These are phyloP conservation scores for Blastocystis sp. DNA, from an alignment of 352 stramenopile genomes.

Conservation along the genomic window DNA sequence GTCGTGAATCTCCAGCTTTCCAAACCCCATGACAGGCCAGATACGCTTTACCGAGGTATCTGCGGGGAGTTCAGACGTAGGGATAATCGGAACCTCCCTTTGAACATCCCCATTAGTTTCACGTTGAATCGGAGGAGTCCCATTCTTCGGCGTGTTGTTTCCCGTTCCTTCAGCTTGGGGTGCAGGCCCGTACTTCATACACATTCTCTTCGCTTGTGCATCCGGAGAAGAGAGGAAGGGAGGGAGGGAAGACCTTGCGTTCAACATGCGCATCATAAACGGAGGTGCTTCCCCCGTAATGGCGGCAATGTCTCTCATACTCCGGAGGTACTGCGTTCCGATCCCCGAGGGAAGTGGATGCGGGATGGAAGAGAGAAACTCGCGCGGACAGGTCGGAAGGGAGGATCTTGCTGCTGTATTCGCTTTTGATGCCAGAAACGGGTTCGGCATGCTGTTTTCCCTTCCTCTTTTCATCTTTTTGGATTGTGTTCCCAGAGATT, in stretches of 20 bases:
- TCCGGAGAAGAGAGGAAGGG: not conserved
- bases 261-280: not conserved
- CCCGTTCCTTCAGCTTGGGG: not conserved
- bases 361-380: slow-evolving; percentile 25
- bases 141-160: not conserved
- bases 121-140: too few relatives aligned
- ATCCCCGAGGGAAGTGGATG: not conserved
- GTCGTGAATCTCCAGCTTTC: slow-evolving; percentile 30
- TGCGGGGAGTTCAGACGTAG: too few relatives aligned
- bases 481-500: slow-evolving; percentile 5
- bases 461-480: not conserved
- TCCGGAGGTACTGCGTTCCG: not conserved
- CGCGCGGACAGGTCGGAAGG: not conserved
- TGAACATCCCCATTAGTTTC: too few relatives aligned
- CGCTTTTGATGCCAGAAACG: not conserved
- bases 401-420: not conserved
- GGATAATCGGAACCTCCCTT: too few relatives aligned
- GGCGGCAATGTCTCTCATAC: not conserved
- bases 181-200: too few relatives aligned
- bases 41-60: not conserved
- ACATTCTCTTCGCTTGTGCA: too few relatives aligned
- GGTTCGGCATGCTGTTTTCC: not conserved
- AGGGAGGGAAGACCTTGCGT: not conserved
- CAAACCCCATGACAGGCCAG: slow-evolving; percentile 58
- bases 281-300: slow-evolving; percentile 21